These are phyloP conservation scores for Phytopythium kandeliae DNA, from an alignment of 352 stramenopile species.

Conservation along the genomic window DNA sequence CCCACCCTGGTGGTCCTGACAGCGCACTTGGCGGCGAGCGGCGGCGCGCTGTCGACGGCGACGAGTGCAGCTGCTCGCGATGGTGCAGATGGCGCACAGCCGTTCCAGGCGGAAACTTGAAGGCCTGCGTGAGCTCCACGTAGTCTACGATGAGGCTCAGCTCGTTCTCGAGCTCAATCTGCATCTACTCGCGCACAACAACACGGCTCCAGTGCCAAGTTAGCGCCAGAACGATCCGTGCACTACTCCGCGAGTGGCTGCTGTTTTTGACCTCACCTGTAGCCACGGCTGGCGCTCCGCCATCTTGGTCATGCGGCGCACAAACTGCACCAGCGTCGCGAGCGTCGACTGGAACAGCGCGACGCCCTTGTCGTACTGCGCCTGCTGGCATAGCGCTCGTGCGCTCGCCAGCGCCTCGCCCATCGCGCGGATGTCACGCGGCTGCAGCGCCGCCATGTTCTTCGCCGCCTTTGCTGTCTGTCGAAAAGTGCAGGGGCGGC, in stretches of 20 bases:
- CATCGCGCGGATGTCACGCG: slow-evolving; percentile 62
- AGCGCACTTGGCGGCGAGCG: slow-evolving; percentile 16
- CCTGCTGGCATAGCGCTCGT: slow-evolving; percentile 52
- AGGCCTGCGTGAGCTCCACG: slow-evolving; percentile 59
- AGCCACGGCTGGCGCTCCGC: slow-evolving; percentile 76
- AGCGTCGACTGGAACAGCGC: slow-evolving; percentile 56
- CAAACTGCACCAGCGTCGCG: slow-evolving; percentile 48
- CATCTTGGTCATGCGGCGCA: slow-evolving; percentile 65
- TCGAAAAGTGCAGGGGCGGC: too few species aligned
- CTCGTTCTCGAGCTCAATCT: slow-evolving; percentile 81
- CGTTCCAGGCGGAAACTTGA: slow-evolving; percentile 41
- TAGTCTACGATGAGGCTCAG: slow-evolving; percentile 75
- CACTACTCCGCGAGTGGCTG: too few species aligned
- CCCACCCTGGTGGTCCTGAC: slow-evolving; percentile 32
- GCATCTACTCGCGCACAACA: slow-evolving; percentile 23
- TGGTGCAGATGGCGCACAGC: slow-evolving; percentile 26
- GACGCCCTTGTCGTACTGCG: slow-evolving; percentile 62
- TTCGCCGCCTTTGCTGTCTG: too few species aligned
- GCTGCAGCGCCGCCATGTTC: slow-evolving; percentile 45
- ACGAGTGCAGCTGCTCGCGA: slow-evolving; percentile 16
- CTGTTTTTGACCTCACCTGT: too few species aligned
- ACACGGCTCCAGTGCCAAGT: too few species aligned
- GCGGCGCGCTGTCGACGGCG: slow-evolving; percentile 7
- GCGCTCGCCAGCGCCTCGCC: slow-evolving; percentile 55
- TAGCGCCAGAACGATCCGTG: too few species aligned